phyloP scores from a whole-genome alignment of 495 filamentous ascomycete genomes.

The Lophium mytilinum region DNA sequence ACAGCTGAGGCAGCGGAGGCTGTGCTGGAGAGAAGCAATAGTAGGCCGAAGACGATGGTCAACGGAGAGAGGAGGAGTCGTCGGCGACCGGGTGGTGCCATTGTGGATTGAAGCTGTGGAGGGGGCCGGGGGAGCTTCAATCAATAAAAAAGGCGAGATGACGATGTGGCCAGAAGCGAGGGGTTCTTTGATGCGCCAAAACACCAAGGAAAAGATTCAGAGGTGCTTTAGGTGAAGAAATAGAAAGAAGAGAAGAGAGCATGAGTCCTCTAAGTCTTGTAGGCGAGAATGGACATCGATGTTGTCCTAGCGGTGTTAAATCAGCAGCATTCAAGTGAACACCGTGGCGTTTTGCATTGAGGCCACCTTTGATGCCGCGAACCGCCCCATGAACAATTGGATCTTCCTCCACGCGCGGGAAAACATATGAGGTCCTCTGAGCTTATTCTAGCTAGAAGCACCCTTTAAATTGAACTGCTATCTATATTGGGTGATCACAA shows the following conservation, averaged over 20 bases:
- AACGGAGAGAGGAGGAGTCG: slow-evolving; percentile 29
- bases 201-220: not conserved
- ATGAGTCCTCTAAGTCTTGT: slow-evolving; percentile 3
- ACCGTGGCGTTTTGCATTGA: slow-evolving; percentile 17
- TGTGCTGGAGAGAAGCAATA: slow-evolving; percentile 47
- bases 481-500: too few relatives aligned
- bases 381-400: not conserved
- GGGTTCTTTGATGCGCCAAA: not conserved
- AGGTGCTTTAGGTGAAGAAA: not conserved
- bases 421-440: not conserved
- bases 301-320: not conserved
- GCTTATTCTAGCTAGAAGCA: not conserved
- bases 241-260: slow-evolving; percentile 11
- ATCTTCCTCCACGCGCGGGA: not conserved
- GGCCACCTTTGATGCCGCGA: slow-evolving; percentile 14
- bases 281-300: not conserved
- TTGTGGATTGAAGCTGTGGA: slow-evolving; percentile 26
- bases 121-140: not conserved
- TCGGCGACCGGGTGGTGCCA: slow-evolving; percentile 45
- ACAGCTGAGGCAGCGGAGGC: slow-evolving; percentile 58
- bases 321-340: slow-evolving; percentile 12
- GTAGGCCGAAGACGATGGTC: slow-evolving; percentile 40
- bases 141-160: not conserved
- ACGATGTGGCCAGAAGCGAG: not conserved
- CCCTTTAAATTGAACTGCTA: not conserved